Percentiles rank a stretch among this genome's conserved stretches.
Evolutionary conservation across 2,329 filamentous ascomycete species (phyloP).

Genomic region (Chrysoporthe cubensis): DNA sequence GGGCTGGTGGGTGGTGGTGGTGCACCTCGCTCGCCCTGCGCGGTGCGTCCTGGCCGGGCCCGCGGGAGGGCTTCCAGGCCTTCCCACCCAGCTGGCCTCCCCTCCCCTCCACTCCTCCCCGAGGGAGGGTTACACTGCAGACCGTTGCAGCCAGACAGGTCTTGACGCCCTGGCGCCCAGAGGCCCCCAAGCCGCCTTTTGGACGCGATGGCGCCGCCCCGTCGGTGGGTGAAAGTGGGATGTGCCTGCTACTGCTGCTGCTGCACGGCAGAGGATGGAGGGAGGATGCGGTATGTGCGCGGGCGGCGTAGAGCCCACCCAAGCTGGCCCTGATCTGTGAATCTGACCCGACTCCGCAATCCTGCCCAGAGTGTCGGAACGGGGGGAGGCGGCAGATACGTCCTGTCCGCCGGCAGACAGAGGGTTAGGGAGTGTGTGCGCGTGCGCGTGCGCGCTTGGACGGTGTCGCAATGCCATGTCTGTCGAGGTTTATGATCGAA

Average conservation of each 20-base stretch:
- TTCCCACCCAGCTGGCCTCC: background rate
- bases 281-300: background rate
- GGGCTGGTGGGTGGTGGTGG: background rate
- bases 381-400: background rate
- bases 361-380: conserved; percentile 13
- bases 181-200: background rate
- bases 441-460: background rate
- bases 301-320: background rate
- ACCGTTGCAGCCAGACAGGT: conserved; percentile 7
- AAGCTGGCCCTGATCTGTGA: background rate
- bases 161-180: background rate
- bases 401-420: background rate
- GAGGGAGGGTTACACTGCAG: conserved; percentile 11
- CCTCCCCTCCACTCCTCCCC: background rate
- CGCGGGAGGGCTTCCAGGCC: conserved; percentile 8
- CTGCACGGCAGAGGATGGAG: background rate
- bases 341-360: conserved; percentile 4
- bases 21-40: background rate
- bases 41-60: background rate
- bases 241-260: background rate
- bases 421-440: background rate
- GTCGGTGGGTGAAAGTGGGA: conserved; percentile 5
- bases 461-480: background rate
- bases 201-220: background rate
- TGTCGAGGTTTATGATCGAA: background rate